Evolutionary conservation across 108 stramenopile species (phyloP).

Genomic region (Cyclotella cryptica): DNA sequence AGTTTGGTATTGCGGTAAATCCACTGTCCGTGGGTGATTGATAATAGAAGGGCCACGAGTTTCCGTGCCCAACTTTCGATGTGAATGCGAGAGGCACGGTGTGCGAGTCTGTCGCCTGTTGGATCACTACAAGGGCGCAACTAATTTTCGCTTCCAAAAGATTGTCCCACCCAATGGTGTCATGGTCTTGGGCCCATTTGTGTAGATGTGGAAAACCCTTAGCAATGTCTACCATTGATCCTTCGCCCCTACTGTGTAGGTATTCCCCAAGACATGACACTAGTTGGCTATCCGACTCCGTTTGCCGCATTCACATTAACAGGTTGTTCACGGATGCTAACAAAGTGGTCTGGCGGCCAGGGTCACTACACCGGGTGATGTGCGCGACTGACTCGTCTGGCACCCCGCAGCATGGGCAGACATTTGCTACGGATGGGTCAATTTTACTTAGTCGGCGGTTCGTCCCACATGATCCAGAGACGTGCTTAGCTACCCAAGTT

Average conservation of each 20-base stretch:
- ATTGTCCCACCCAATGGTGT: too few species aligned
- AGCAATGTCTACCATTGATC: too few species aligned
- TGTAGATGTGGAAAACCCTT: too few species aligned
- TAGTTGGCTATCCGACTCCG: background rate
- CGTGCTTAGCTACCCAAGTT: background rate
- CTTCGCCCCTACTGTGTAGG: background rate
- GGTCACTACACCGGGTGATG: background rate
- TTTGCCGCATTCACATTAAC: background rate
- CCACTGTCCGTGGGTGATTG: too few species aligned
- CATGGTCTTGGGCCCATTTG: too few species aligned
- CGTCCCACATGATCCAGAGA: constrained; percentile 4
- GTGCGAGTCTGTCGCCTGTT: too few species aligned
- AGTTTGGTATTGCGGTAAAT: too few species aligned
- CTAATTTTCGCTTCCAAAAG: too few species aligned
- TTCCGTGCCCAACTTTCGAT: too few species aligned
- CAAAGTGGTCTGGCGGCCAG: background rate
- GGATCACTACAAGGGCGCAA: too few species aligned
- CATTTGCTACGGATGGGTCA: background rate
- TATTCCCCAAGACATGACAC: background rate
- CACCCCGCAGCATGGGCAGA: constrained; percentile 1
- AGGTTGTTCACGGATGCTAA: background rate
- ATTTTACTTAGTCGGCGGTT: background rate
- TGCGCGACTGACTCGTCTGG: background rate
- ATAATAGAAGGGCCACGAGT: too few species aligned
- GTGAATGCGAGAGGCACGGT: too few species aligned